Percentiles rank a stretch among this genome's conserved stretches.
Evolutionary conservation across 78 protist species (phyloP).

Genomic region (Dictyostelium firmibasis): DNA sequence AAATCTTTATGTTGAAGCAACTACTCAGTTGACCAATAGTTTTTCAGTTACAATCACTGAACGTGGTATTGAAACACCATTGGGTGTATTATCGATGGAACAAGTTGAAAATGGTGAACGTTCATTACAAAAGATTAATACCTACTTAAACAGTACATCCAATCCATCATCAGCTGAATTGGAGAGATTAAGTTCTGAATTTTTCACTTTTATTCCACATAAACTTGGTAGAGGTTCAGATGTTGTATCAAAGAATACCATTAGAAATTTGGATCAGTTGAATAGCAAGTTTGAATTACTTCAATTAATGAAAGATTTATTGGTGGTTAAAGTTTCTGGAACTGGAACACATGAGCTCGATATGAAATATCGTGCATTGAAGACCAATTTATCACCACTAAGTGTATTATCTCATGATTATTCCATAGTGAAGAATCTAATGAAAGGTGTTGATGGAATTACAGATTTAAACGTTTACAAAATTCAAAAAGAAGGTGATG

Average conservation of each 20-base stretch:
- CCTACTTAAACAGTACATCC: background rate
- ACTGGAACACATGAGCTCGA: background rate
- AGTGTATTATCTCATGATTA: background rate
- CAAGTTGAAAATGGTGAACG: slow-evolving; percentile 40
- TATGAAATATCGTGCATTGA: slow-evolving; percentile 59
- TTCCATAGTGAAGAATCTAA: background rate
- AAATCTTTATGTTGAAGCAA: slow-evolving; percentile 23
- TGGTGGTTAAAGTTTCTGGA: background rate
- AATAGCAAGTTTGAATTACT: slow-evolving; percentile 42
- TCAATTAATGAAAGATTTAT: slow-evolving; percentile 75
- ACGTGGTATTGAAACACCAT: slow-evolving; percentile 56
- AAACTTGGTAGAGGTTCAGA: slow-evolving; percentile 25
- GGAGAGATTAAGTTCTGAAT: slow-evolving; percentile 23
- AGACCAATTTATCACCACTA: background rate
- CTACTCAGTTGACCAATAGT: slow-evolving; percentile 22
- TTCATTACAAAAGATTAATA: background rate
- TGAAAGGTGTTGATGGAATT: background rate
- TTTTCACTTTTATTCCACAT: slow-evolving; percentile 64
- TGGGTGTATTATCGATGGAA: slow-evolving; percentile 50
- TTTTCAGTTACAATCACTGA: slow-evolving; percentile 42
- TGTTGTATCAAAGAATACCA: slow-evolving; percentile 1
- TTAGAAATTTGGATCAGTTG: slow-evolving; percentile 27
- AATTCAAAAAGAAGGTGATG: slow-evolving; percentile 8
- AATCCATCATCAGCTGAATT: background rate
- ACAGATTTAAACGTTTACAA: background rate